A percentile compares a stretch with the other conserved stretches of the same genome.
Evolutionary conservation across 495 filamentous ascomycete species (phyloP).

Genomic region (Aspergillus cavernicola): DNA sequence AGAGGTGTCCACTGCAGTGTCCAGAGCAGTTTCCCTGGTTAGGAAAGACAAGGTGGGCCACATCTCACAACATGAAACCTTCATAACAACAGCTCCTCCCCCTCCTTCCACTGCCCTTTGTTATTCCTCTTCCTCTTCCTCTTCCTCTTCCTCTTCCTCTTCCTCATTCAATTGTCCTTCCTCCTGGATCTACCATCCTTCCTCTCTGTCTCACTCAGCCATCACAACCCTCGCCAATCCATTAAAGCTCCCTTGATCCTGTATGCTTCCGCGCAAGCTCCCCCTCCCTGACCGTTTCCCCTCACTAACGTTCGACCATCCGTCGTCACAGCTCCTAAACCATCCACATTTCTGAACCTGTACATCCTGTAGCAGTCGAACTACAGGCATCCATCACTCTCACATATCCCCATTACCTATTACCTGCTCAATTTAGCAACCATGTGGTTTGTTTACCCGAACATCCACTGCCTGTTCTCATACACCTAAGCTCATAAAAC

Average conservation of each 20-base stretch:
- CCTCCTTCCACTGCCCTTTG: conserved; percentile 21
- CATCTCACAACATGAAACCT: conserved; percentile 26
- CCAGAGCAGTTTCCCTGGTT: conserved; percentile 27
- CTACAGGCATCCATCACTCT: neutral
- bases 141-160: conserved; percentile 13
- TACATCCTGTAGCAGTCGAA: neutral
- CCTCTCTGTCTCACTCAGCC: neutral
- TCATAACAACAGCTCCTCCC: conserved; percentile 29
- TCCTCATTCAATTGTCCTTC: conserved; percentile 13
- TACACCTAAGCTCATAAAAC: neutral
- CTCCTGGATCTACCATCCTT: conserved; percentile 6
- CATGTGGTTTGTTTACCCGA: conserved; percentile 36
- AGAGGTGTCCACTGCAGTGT: conserved; percentile 5
- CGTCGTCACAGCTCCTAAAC: neutral
- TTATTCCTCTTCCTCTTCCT: conserved; percentile 12
- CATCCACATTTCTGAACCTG: neutral
- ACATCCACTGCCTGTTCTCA: neutral
- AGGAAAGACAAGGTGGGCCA: conserved; percentile 21
- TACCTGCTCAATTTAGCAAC: conserved; percentile 3
- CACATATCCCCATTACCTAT: neutral
- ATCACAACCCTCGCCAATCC: neutral
- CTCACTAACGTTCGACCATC: conserved; percentile 2
- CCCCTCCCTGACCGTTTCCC: conserved; percentile 6
- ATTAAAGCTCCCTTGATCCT: neutral
- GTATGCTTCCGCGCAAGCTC: neutral